These are phyloP conservation scores for Entomortierella parvispora DNA, from an alignment of 192 early-diverging fungal species.

Conservation along the genomic window DNA sequence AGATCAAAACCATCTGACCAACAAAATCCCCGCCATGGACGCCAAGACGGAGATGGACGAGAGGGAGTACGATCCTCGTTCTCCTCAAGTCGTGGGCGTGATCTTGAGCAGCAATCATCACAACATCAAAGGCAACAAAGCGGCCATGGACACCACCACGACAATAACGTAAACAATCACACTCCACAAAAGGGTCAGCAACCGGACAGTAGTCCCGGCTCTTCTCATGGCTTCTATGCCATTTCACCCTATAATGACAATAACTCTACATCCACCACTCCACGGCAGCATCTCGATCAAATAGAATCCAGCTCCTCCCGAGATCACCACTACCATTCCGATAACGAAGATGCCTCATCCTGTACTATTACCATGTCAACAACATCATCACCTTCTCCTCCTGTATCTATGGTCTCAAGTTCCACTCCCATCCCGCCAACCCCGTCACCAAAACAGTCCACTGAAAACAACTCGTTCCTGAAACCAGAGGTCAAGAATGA, in stretches of 20 bases:
- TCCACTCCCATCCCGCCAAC: background rate
- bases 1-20: background rate
- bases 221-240: too few species aligned
- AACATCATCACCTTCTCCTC: background rate
- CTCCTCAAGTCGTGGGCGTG: background rate
- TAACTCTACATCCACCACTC: too few species aligned
- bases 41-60: background rate
- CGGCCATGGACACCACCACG: background rate
- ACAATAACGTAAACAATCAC: background rate
- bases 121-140: too few species aligned
- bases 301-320: too few species aligned
- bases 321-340: too few species aligned
- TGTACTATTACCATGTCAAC: background rate
- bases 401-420: background rate
- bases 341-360: too few species aligned
- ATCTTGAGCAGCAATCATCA: too few species aligned
- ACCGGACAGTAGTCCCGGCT: background rate
- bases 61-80: too few species aligned
- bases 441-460: background rate
- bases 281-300: too few species aligned
- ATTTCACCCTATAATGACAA: too few species aligned
- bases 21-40: background rate
- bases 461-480: background rate
- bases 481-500: background rate
- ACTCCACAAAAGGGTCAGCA: background rate